Percentiles rank a stretch among this genome's conserved stretches.
Evolutionary conservation across 345 rosid genomes (phyloP).

Genomic region (Salix caprea): DNA sequence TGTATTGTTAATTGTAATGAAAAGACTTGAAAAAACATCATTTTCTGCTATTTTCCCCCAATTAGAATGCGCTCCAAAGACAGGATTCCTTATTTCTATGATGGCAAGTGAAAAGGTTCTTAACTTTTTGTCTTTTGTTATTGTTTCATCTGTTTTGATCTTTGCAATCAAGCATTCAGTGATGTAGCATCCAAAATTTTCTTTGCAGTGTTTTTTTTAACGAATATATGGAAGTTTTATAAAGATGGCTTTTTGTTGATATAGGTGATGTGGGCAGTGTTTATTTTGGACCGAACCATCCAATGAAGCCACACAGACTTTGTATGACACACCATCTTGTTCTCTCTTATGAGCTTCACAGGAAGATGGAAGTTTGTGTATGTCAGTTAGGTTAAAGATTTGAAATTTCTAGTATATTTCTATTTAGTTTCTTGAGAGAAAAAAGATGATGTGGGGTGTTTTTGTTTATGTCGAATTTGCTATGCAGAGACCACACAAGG

Average conservation of each 20-base stretch:
- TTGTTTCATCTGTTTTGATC: not conserved
- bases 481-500: slow-evolving; percentile 95
- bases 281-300: slow-evolving; percentile 95
- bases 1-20: too few species aligned
- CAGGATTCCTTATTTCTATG: slow-evolving; percentile 83
- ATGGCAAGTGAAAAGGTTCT: slow-evolving; percentile 39
- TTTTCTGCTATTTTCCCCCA: not conserved
- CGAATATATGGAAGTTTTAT: not conserved
- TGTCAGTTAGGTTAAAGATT: slow-evolving; percentile 13
- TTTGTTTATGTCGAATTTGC: slow-evolving; percentile 11
- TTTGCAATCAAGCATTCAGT: not conserved
- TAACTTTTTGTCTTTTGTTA: not conserved
- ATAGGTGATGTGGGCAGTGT: slow-evolving; percentile 95
- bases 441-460: not conserved
- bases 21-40: not conserved
- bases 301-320: slow-evolving; percentile 95
- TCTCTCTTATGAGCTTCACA: slow-evolving; percentile 86
- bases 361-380: slow-evolving; percentile 92
- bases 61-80: slow-evolving; percentile 74
- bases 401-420: not conserved
- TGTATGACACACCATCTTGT: slow-evolving; percentile 99
- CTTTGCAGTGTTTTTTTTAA: not conserved
- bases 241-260: not conserved
- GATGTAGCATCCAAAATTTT: not conserved
- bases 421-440: not conserved